phyloP scores from a whole-genome alignment of 2,329 filamentous ascomycete genomes.

The Colletotrichum sp. region DNA sequence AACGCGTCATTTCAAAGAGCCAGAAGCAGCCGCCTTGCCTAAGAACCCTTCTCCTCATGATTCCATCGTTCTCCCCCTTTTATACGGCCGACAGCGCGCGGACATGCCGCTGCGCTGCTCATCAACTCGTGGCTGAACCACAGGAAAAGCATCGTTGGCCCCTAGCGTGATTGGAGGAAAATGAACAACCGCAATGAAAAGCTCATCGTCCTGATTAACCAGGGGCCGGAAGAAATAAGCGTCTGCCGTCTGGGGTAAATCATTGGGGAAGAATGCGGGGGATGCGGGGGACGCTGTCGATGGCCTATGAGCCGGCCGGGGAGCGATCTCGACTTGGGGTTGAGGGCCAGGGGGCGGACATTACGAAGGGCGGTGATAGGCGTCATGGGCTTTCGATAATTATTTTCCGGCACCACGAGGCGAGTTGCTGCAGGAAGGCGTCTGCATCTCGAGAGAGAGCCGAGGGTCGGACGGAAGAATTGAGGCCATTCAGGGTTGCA shows the following conservation, averaged over 20 bases:
- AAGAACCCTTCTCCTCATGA: neutral
- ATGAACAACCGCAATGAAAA: neutral
- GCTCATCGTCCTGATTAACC: neutral
- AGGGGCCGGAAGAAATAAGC: neutral
- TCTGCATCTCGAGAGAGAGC: neutral
- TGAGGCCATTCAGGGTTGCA: neutral
- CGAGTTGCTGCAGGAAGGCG: neutral
- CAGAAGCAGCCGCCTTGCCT: neutral
- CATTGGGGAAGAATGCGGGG: constrained; percentile 21
- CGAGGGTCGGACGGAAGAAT: neutral
- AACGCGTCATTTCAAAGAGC: neutral
- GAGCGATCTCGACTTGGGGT: neutral
- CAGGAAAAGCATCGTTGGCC: neutral
- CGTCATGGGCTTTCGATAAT: neutral
- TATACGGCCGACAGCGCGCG: constrained; percentile 1
- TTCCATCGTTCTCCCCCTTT: neutral
- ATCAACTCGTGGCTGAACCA: neutral
- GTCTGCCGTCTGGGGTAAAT: neutral
- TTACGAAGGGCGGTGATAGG: neutral
- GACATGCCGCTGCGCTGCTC: neutral
- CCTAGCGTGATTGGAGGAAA: constrained; percentile 15
- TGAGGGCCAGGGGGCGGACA: neutral
- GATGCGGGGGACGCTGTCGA: constrained; percentile 4
- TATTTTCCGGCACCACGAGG: neutral
- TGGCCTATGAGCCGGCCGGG: neutral